A percentile compares a stretch with the other conserved stretches of the same genome.
phyloP scores from a whole-genome alignment of 495 filamentous ascomycete genomes.

The Lepidopterella palustris region DNA sequence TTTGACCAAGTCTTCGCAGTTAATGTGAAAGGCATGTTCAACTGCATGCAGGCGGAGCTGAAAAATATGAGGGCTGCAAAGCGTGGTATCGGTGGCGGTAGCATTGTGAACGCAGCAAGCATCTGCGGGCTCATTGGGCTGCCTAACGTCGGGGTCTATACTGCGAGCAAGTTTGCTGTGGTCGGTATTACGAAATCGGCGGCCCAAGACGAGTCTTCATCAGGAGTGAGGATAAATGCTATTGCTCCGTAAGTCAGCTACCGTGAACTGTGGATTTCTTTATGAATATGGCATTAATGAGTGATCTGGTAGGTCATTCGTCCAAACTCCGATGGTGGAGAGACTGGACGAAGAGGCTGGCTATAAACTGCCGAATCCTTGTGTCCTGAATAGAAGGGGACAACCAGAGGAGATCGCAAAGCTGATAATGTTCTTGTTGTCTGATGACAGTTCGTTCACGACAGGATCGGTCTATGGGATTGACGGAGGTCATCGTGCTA shows the following conservation, averaged over 20 bases:
- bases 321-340: conserved; percentile 48
- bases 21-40: conserved; percentile 33
- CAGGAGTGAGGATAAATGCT: conserved; percentile 13
- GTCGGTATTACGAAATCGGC: conserved; percentile 54
- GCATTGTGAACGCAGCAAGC: conserved; percentile 53
- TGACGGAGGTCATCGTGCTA: no score
- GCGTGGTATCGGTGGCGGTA: conserved; percentile 2
- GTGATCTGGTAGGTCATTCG: conserved; percentile 39
- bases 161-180: conserved; percentile 48
- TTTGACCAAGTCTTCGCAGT: conserved; percentile 30
- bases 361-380: conserved; percentile 30
- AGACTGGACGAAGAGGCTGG: conserved; percentile 23
- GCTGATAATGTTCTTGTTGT: conserved; percentile 14
- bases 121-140: conserved; percentile 49
- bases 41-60: conserved; percentile 28
- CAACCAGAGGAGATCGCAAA: conserved; percentile 20
- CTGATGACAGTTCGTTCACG: conserved; percentile 17
- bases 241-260: conserved; percentile 22
- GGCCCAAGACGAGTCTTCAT: conserved; percentile 23
- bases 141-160: conserved; percentile 46
- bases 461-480: conserved; percentile 20
- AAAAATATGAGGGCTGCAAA: conserved; percentile 10
- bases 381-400: conserved; percentile 5
- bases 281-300: not conserved
- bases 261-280: not conserved